Evolutionary conservation across 345 rosid species (phyloP), one percentile per base, ranked within the genome.

Genomic region (Salix udensis): DNA sequence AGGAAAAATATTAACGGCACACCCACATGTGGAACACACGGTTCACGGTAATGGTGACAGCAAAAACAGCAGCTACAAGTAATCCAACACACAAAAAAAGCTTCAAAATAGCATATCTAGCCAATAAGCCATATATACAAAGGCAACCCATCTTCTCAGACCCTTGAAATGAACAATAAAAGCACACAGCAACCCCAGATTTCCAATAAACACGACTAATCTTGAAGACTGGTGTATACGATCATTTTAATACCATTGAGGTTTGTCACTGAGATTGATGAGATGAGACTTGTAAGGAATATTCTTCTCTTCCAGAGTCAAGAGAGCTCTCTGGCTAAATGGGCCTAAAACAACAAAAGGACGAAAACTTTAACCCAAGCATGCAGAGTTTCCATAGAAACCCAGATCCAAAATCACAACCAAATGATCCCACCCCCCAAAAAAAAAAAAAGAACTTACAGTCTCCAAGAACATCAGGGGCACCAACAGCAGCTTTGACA

Each of bases 291-390:
- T 89, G 90, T 89, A 86, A 13, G 91, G 78, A 42, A 96, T 67
- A 31, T 78, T 83, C 97, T 96, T 96, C 88, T 94, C 98, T 85
- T 94, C 98, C 88, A 92, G 85, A 53, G 94, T 94, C 53, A 94
- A 85, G 24, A 83, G 72, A 75, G 82, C 91, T 74, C 96, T 81
- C 5, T 94, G 97, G 77, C 76, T 84, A 60, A 94, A 92, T 14
- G 97, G 98, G 55, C 98, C 97, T 96, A 78, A 55, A 69, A 74
- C 16, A 16, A 16, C 30, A 60, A 40, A 72, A 55, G 7, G 26
- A 37, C 37, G 53, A n/a, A 26, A 67, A 15, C 9, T 52, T 50
- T 16, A 52, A 44, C 44, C 71, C 37, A 52, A 61, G 72, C 9
- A 75, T 3, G 40, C 34, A 39, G 50, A 50, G 11, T 30, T 62